phyloP scores from a whole-genome alignment of 345 rosid genomes.

The Brassica rapa region DNA sequence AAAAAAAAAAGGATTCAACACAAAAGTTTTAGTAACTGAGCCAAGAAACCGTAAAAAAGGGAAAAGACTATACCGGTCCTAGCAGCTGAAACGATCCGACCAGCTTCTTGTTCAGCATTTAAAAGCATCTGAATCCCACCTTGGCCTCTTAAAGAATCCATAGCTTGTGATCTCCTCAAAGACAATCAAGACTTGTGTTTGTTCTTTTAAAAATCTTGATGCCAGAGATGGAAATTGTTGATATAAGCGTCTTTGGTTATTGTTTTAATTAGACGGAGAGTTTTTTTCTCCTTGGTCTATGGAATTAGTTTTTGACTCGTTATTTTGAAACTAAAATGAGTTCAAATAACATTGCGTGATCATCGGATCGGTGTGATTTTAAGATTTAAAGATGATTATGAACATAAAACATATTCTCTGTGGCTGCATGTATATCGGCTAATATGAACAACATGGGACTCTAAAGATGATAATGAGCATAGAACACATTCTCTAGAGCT shows the following conservation, averaged over 20 bases:
- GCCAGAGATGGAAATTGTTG: constrained; percentile 17
- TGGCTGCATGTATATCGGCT: neutral
- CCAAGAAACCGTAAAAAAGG: constrained; percentile 2
- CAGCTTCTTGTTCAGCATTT: constrained; percentile 48
- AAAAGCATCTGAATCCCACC: constrained; percentile 46
- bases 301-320: constrained; percentile 41
- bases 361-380: neutral
- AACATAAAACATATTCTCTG: neutral
- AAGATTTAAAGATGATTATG: neutral
- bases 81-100: constrained; percentile 38
- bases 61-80: constrained; percentile 31
- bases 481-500: neutral
- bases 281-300: constrained; percentile 35
- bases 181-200: constrained; percentile 25
- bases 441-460: neutral
- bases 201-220: constrained; percentile 16
- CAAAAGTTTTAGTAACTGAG: neutral
- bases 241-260: constrained; percentile 18
- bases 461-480: neutral
- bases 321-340: neutral
- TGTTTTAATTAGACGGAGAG: constrained; percentile 21
- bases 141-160: constrained; percentile 43
- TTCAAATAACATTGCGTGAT: neutral
- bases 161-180: constrained; percentile 26
- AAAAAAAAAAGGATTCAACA: constrained; percentile 1